These are phyloP conservation scores for Raffaelea deltoideospora DNA, from an alignment of 2,329 filamentous ascomycete species.

Conservation along the genomic window DNA sequence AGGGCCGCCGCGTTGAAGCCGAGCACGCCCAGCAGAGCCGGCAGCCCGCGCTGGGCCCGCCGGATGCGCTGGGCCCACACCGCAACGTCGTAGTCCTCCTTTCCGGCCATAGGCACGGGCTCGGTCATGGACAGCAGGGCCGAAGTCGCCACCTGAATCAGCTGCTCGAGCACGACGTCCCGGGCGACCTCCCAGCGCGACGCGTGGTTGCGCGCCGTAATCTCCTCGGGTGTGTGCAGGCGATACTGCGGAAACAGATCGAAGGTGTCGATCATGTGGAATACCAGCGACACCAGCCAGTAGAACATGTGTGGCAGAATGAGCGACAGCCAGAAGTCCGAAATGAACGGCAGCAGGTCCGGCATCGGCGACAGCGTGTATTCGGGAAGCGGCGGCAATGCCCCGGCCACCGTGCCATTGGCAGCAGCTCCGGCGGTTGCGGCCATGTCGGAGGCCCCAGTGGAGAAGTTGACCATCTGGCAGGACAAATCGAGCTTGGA, in stretches of 20 bases:
- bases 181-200: conserved; percentile 71
- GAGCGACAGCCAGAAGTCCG: conserved; percentile 68
- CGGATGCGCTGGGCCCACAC: conserved; percentile 79
- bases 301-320: conserved; percentile 69
- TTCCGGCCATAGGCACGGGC: conserved; percentile 56
- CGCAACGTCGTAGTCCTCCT: conserved; percentile 72
- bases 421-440: no score
- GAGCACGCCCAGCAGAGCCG: conserved; percentile 50
- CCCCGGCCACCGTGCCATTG: conserved; percentile 39
- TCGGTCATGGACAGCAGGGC: conserved; percentile 56
- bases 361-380: conserved; percentile 58
- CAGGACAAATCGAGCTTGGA: no score
- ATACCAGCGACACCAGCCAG: conserved; percentile 74
- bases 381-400: conserved; percentile 71
- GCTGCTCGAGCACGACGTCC: conserved; percentile 83
- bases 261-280: conserved; percentile 73
- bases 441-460: conserved; percentile 23
- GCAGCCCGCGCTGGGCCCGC: conserved; percentile 63
- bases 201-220: conserved; percentile 74
- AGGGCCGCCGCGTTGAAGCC: conserved; percentile 65
- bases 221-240: conserved; percentile 86
- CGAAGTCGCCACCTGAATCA: conserved; percentile 68
- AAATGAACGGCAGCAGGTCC: conserved; percentile 60
- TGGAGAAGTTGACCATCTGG: no score
- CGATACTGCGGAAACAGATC: conserved; percentile 85